Evolutionary conservation across 1,139 yeast species (phyloP), one percentile per base, ranked within the genome.

Genomic region (Pichia sp.): DNA sequence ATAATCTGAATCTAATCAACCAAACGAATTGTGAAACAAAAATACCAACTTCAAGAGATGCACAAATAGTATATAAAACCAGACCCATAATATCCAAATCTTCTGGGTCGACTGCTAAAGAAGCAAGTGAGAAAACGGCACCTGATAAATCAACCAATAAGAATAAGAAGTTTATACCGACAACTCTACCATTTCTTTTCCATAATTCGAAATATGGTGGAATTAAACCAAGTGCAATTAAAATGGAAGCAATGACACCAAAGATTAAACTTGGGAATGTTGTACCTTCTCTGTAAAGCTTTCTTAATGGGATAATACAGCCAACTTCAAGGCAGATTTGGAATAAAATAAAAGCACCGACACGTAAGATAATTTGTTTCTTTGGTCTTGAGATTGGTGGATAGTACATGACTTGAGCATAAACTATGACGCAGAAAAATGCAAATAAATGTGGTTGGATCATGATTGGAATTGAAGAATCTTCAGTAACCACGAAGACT

Each of bases 181-280:
- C 79, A 5, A 91, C 97, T 41, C 88, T 71, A 3, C 97, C 97
- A 42, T 77, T 67, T 52, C 96, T 75, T 61, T 87, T 87, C 33
- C 80, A 79, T 33, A 91, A 70, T 62, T 91, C 98, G 58, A 82
- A 82, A 65, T 90, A 91, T 5, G 97, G 97, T 0, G 97, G 97
- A 2, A 91, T 59, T 39, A 91, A 71, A 0, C 98, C 98, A 2
- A 78, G 59, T 0, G 88, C 96, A 24, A 91, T 70, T 22, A 87
- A 64, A 0, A 90, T 72, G 0, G 95, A 80, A 0, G 97, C 96
- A 35, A 87, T 54, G 15, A 87, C 76, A 17, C 97, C 98, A 52
- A 88, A 75, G 38, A 90, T 73, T 33, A 88, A 65, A 60, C 82
- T 75, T 8, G 97, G 96, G 94, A 96, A 90, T 30, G 70, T 68